Conservation (phyloP, 192 early-diverging fungal species). For the Gonapodya sp. region DNA sequence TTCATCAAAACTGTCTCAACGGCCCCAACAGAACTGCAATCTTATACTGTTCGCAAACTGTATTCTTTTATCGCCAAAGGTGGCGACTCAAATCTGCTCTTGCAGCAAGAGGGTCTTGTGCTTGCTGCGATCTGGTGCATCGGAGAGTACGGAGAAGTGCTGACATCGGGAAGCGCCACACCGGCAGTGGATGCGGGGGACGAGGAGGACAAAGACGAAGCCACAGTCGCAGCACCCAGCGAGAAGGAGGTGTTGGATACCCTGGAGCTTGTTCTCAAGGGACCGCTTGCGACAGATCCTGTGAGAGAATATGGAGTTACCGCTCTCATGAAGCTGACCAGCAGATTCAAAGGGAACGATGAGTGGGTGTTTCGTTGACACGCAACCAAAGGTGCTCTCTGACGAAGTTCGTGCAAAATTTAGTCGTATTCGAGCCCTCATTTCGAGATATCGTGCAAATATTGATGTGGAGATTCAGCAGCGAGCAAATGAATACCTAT, state of each 20-base stretch:
- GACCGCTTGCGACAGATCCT: conserved; percentile 67
- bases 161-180: conserved; percentile 35
- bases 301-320: conserved; percentile 80
- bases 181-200: conserved; percentile 32
- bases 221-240: conserved; percentile 16
- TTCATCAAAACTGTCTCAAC: conserved; percentile 86
- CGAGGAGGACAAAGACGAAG: conserved; percentile 58
- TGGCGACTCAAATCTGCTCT: conserved; percentile 18
- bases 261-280: conserved; percentile 63
- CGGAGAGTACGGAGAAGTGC: conserved; percentile 92
- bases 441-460: conserved; percentile 54
- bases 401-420: not conserved
- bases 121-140: conserved; percentile 86
- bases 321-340: conserved; percentile 78
- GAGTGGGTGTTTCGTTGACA: not conserved
- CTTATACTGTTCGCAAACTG: conserved; percentile 81
- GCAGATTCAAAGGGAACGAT: conserved; percentile 49
- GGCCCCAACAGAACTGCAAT: conserved; percentile 62
- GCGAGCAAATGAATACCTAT: conserved; percentile 83
- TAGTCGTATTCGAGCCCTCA: conserved; percentile 41
- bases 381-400: not conserved
- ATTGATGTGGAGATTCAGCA: conserved; percentile 90
- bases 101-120: conserved; percentile 74
- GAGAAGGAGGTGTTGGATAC: conserved; percentile 67
- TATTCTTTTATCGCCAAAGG: conserved; percentile 45